Conservation (phyloP, 2,329 filamentous ascomycete species). For the Fusarium nygamai region DNA sequence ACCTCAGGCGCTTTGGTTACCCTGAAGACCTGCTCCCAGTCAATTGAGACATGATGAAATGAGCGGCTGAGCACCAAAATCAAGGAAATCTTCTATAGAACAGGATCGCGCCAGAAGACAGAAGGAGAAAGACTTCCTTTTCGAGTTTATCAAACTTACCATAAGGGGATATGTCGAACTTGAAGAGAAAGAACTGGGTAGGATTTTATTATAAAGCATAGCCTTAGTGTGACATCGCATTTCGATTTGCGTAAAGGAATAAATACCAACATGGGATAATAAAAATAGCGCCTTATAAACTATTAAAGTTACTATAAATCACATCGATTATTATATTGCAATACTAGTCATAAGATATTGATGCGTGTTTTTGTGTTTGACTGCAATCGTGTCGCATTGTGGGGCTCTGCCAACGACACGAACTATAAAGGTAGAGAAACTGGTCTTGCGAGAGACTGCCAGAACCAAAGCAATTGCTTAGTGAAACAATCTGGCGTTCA, state of each 20-base stretch:
- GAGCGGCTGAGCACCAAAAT: neutral
- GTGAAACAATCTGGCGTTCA: fast-evolving
- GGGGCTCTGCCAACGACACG: fast-evolving
- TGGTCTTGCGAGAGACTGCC: neutral
- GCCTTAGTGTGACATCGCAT: fast-evolving
- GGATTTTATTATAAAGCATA: too few relatives aligned
- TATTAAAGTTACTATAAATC: too few relatives aligned
- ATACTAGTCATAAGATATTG: too few relatives aligned
- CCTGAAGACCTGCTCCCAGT: neutral
- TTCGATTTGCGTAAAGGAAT: too few relatives aligned
- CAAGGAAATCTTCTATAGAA: fast-evolving
- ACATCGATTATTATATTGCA: too few relatives aligned
- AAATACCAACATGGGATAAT: neutral
- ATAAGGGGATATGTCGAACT: fast-evolving
- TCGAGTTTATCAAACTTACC: fast-evolving
- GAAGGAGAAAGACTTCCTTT: fast-evolving
- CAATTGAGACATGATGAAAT: neutral
- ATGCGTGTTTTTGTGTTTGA: too few relatives aligned
- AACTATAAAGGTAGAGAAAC: fast-evolving
- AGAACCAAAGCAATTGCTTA: fast-evolving
- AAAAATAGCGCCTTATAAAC: fast-evolving
- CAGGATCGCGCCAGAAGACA: fast-evolving
- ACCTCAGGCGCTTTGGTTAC: neutral
- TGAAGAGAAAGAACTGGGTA: too few relatives aligned
- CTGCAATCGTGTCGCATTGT: neutral